Evolutionary conservation across 2,329 filamentous ascomycete species (phyloP), one percentile per base, ranked within the genome.

Genomic region (Triangularia verruculosa): DNA sequence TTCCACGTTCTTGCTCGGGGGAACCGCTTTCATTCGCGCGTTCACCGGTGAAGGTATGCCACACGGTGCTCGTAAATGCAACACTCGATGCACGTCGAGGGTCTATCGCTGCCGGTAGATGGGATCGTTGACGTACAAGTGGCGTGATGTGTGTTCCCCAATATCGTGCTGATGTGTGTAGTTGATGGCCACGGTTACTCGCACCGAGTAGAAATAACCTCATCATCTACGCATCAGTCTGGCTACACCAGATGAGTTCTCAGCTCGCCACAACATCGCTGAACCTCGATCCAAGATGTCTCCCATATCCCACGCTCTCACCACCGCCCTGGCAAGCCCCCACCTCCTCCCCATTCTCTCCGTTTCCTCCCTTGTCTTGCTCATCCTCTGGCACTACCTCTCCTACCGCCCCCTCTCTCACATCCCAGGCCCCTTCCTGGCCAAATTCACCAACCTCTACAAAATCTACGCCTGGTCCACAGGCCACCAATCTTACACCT

Each of bases 391-490:
- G 8, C 9, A 6, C 39, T 47, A 47, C 39, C 17, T 20, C n/a
- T 47, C 39, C 51, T 66, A 69, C 67, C 69, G 64, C 27, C 74
- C 78, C 25, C 74, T 81, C 6, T 73, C 76, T 11, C 75, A 79
- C 63, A 72, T 81, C 61, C 74, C 74, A 5, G 79, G 79, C 0
- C 79, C 79, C 4, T 67, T 67, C 15, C 57, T 72, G 2, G 77
- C 78, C 1, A 72, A 67, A 0, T 73, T 80, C 32, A 78, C 79
- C 0, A 77, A 78, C n/a, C 71, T 77, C 30, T 75, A 74, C 66
- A 72, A 78, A 13, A 74, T 74, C 1, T 54, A 54, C 51, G 51
- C 51, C 51, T 54, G 51, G 51, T 54, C 51, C 22, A 54, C 51
- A 1, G 22, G 12, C 51, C 51, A 25, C 22, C 51, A 54, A 54